Evolutionary conservation across 257 asterid genomes (phyloP).

Genomic region (Penstemon eatonii): DNA sequence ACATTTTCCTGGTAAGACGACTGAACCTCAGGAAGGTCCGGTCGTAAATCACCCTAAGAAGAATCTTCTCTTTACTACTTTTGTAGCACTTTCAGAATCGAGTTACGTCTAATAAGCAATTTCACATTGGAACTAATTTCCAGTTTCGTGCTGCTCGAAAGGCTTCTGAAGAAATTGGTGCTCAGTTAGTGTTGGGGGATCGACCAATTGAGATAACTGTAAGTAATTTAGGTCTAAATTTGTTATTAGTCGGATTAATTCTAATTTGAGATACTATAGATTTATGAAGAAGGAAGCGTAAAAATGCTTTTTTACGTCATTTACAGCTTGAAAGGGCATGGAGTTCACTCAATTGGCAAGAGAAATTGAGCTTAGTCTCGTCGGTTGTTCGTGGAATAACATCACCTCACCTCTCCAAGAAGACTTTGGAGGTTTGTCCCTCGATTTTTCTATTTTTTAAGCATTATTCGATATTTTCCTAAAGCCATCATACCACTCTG

Average conservation of each 20-base stretch:
- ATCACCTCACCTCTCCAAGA: constrained; percentile 50
- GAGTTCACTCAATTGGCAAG: constrained; percentile 74
- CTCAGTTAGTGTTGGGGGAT: constrained; percentile 89
- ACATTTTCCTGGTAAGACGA: too few relatives aligned
- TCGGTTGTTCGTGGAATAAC: constrained; percentile 65
- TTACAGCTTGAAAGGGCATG: constrained; percentile 92
- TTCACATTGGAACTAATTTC: constrained; percentile 19
- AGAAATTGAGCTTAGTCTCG: constrained; percentile 63
- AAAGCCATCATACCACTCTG: too few relatives aligned
- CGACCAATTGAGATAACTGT: constrained; percentile 94
- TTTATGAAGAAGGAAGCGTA: constrained; percentile 3
- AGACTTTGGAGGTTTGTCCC: constrained; percentile 49
- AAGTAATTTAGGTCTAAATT: constrained; percentile 24
- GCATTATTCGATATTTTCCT: too few relatives aligned
- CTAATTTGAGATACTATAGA: constrained; percentile 18
- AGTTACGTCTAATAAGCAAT: neutral
- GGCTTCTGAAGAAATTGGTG: constrained; percentile 83
- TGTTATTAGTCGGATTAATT: constrained; percentile 1
- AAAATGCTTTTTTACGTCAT: constrained; percentile 7
- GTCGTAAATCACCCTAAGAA: too few relatives aligned
- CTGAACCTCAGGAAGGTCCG: too few relatives aligned
- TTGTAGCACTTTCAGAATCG: neutral
- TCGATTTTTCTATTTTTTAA: neutral
- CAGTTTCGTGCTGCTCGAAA: constrained; percentile 94
- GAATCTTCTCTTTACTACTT: neutral